These are phyloP conservation scores for Pichia manshurica DNA, from an alignment of 805 yeast species.

Conservation along the genomic window DNA sequence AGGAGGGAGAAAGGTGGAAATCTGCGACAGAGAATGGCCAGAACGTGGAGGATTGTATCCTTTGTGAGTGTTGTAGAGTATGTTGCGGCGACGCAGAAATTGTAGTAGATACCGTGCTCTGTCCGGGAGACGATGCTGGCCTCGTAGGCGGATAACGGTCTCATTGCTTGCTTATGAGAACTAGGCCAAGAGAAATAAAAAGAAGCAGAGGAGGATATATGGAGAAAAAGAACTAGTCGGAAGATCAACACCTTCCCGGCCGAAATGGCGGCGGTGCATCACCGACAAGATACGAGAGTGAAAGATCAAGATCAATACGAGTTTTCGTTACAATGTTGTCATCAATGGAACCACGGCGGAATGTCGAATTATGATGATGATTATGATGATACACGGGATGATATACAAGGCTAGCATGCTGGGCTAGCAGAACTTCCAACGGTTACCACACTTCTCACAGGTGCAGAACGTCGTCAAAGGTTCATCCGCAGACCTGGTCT, in stretches of 20 bases:
- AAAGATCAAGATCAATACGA: too few relatives aligned
- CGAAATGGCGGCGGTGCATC: too few relatives aligned
- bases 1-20: conserved; percentile 13
- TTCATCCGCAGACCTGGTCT: conserved; percentile 97
- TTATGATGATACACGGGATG: neutral
- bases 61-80: neutral
- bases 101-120: conserved; percentile 4
- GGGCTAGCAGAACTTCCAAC: conserved; percentile 87
- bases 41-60: neutral
- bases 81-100: conserved; percentile 10
- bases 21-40: conserved; percentile 3
- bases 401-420: neutral
- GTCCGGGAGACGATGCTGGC: conserved; percentile 1
- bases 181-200: too few relatives aligned
- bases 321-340: too few relatives aligned
- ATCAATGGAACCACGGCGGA: too few relatives aligned
- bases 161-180: neutral
- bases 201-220: neutral
- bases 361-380: too few relatives aligned
- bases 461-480: conserved; percentile 98
- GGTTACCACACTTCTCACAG: conserved; percentile 93
- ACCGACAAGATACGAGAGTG: too few relatives aligned
- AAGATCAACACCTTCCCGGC: too few relatives aligned
- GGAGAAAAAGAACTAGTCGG: neutral
- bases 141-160: conserved; percentile 10